Evolutionary conservation across 129 eudicot genomes (phyloP).

Genomic region (Flaveria bidentis): DNA sequence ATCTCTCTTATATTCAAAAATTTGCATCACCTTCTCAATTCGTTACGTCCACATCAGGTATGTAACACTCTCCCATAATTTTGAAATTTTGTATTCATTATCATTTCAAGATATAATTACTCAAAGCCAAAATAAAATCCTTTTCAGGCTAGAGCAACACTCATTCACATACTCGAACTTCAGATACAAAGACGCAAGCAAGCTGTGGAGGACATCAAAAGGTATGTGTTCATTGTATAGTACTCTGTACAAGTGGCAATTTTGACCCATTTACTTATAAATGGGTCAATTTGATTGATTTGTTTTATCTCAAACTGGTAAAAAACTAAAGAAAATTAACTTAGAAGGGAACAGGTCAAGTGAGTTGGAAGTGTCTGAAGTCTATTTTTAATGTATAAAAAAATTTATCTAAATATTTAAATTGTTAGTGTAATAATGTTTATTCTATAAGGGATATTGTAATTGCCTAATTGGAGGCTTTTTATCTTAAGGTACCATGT

Average conservation of each 20-base stretch:
- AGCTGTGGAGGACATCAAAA: constrained; percentile 87
- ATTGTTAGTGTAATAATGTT: neutral
- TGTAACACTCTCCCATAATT: neutral
- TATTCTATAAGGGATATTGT: neutral
- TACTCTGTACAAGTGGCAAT: neutral
- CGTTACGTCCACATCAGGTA: constrained; percentile 88
- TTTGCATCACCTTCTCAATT: constrained; percentile 87
- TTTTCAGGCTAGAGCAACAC: constrained; percentile 83
- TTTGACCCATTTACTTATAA: neutral
- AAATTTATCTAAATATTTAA: neutral
- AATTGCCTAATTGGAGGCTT: neutral
- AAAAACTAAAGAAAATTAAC: neutral
- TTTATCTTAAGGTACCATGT: neutral
- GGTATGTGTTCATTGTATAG: constrained; percentile 38
- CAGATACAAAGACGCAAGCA: constrained; percentile 86
- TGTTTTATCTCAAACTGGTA: neutral
- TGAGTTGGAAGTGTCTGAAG: neutral
- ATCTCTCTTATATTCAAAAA: constrained; percentile 90
- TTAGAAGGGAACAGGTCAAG: neutral
- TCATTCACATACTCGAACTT: constrained; percentile 81
- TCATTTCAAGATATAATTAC: neutral
- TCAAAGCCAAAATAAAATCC: neutral
- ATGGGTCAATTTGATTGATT: neutral
- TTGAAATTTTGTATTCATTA: neutral
- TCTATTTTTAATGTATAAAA: neutral